Evolutionary conservation across 192 early-diverging fungal genomes (phyloP), one percentile per base, ranked within the genome.

Genomic region (Backusella macrospora): DNA sequence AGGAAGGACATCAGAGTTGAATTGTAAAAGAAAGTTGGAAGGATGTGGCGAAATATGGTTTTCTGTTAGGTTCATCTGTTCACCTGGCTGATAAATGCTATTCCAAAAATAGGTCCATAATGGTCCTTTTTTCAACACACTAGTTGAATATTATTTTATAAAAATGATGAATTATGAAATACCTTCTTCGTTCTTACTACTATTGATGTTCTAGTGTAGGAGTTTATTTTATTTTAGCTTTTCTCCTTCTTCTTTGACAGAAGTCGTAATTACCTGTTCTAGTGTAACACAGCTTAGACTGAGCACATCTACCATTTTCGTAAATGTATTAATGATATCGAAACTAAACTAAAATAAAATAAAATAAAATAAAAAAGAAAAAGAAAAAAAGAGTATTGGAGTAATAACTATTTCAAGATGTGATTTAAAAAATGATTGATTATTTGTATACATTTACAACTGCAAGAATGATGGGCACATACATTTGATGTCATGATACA

Each of bases 401-500:
- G 18, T 52, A 52, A 23, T 52, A n/a, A 59, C 52, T 59, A 23
- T 59, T 59, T 5, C 21, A 59, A 59, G 23, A 59, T 23, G 18
- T 49, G 4, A 14, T 46, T 46, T 12, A 46, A 59, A 59, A 59
- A 23, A 59, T 59, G 49, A 52, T 26, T 59, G 10, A 23, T 12
- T 59, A 23, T 59, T 59, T 59, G 52, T 59, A 26, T 59, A 59
- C 26, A 23, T 59, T 59, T 59, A 59, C 26, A 42, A 38, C 21
- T 59, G 52, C 52, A 59, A 59, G 52, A 59, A 59, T 59, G 52
- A 23, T 59, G 18, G 10, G 52, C 52, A 52, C 49, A 52, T 52
- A 52, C 49, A 16, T n/a, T n/a, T n/a, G 18, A 26, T 59, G 21
- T 12, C 4, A 26, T 18, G 8, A 26, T 7, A n/a, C 52, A 59